A percentile compares a stretch with the other conserved stretches of the same genome.
phyloP scores from a whole-genome alignment of 164 flowering plant species.

The Tetracentron sinense region DNA sequence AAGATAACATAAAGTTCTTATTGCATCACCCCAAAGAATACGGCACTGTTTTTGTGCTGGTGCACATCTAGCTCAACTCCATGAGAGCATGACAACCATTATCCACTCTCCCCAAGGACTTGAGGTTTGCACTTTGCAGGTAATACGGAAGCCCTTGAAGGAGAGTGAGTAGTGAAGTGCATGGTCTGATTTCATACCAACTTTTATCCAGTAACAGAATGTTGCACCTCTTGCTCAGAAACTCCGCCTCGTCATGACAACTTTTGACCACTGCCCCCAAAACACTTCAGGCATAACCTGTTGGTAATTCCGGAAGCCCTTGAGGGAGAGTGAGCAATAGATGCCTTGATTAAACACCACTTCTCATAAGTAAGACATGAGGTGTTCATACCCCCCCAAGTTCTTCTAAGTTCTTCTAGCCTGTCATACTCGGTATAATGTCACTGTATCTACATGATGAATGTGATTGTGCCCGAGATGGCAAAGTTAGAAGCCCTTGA shows the following conservation, averaged over 20 bases:
- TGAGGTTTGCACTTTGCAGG: no score
- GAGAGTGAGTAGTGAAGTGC: no score
- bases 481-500: slow-evolving; percentile 38
- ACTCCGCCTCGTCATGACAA: neutral
- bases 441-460: no score
- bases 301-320: slow-evolving; percentile 16
- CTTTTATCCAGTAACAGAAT: neutral
- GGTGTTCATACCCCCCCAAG: slow-evolving; percentile 21
- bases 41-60: no score
- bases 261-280: slow-evolving; percentile 18
- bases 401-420: slow-evolving; percentile 20
- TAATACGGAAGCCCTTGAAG: no score
- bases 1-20: no score
- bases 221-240: neutral
- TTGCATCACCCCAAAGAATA: no score
- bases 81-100: no score
- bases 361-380: neutral
- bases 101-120: no score
- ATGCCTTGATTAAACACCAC: slow-evolving; percentile 1
- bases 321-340: slow-evolving; percentile 24
- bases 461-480: neutral
- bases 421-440: neutral
- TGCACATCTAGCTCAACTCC: no score
- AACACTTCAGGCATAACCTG: slow-evolving; percentile 6
- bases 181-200: no score